Base-by-base conservation (phyloP, 345 rosid genomes). In the Boechera retrofracta region DNA sequence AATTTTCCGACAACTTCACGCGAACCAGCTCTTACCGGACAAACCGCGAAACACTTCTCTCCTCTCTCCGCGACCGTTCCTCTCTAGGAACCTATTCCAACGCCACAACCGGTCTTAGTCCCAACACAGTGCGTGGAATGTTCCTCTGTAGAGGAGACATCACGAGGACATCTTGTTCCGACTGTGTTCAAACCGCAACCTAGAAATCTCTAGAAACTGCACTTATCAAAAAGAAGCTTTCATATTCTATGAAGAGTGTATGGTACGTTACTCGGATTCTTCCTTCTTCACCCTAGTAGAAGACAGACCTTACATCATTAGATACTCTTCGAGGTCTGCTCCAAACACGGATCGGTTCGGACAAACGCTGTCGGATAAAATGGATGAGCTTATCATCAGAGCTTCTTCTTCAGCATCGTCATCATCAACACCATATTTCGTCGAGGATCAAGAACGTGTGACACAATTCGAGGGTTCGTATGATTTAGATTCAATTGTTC, bases 221-320 rank as follows among this genome's bases (percentile, higher is more conserved):
- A 79, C 79, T 0, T 11, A 0, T 10, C 38, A 73, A n/a, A 82
- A 67, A 61, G 29, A 26, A 33, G 69, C 84, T 0, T 49, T 79
- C 2, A 10, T 83, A 47, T 81, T 57, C 76, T 82, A 57, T n/a
- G 83, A 80, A 12, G 35, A 60, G 41, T 89, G 87, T 71, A 56
- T 74, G 75, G 7, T 86, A 6, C 79, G 85, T 10, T 82, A 82
- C 67, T 79, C 86, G 0, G 58, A 82, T 60, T 35, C 0, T 0
- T 74, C 64, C 21, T 74, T 74, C 56, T 28, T 62, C 5, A 26
- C 10, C 10, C 39, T 41, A 5, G n/a, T 72, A 7, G 68, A 71
- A 18, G 38, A 10, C 1, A 10, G 13, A 24, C 62, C 49, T 38
- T 0, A 9, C 31, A 48, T 10, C 56, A 10, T 16, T 10, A 18